Base-by-base conservation (phyloP, 2,329 filamentous ascomycete species). In the Teratosphaeria gauchensis region DNA sequence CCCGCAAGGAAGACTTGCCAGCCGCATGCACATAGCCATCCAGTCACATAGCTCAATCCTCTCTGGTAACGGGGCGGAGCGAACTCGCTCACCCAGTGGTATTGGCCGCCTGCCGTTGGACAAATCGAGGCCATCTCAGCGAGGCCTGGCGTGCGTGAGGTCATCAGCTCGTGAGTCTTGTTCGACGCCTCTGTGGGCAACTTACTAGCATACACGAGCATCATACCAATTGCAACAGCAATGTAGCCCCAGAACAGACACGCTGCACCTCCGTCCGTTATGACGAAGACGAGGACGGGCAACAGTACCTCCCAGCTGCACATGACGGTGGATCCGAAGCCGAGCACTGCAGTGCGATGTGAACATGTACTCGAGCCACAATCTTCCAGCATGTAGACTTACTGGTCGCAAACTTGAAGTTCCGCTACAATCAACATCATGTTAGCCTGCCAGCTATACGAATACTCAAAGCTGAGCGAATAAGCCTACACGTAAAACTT, bases 241-340 rank as follows among this genome's bases (percentile, higher is more conserved):
- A 66, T 59, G 21, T 62, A 64, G 1, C 63, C 65, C 64, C 65
- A 67, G 54, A 67, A 67, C 0, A 66, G 16, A 24, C 55, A 53
- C 4, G 64, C 58, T 8, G 64, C 64, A 7, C 66, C 66, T 24
- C 66, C 66, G 54, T 65, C 63, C 4, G 58, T 58, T 3, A 66
- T 51, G 4, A 62, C 60, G 53, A 61, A 61, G 14, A 64, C 60
- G 56, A 61, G 63, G 30, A 64, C 31, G 21, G 58, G 30, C 11
- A 63, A n/a, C 1, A 58, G 2, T 1, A 31, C n/a, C 33, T 54
- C 67, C 68, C 68, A 71, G 31, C 63, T 65, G 33, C 62, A 62
- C 54, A 72, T 68, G 35, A 71, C 60, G 0, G 68, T 70, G 19
- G 60, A 66, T 7, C 61, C 64, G 54, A 71, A 71, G 21, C 68